Base-by-base conservation (phyloP, 2,329 filamentous ascomycete species). In the Penicillium sp. region DNA sequence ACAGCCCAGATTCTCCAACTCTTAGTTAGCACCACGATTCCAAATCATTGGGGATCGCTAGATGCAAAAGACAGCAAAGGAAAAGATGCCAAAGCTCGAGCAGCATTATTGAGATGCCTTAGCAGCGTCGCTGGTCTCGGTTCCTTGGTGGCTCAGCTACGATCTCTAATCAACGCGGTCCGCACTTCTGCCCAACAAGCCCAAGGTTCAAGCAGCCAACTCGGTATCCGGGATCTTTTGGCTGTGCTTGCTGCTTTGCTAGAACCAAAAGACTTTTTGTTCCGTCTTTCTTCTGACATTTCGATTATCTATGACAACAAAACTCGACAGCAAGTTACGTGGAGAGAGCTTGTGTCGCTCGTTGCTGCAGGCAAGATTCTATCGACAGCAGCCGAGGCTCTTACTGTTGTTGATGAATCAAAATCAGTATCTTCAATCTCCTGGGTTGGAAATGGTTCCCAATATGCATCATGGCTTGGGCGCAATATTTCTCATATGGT, bases 31-130 rank as follows among this genome's bases (percentile, higher is more conserved):
- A 84, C 87, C 33, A 92, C 89, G 27, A 79, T 91, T 8, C 89
- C 90, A 1, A 90, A 93, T 69, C 96, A 93, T 74, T 97, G 94
- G 93, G 70, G 80, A 3, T 68, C 85, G 9, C 69, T 93, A 17
- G 75, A 79, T 38, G 58, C 66, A 39, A 62, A 62, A 47, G 59
- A 53, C 17, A 65, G 55, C 45, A 60, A 53, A 33, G 21, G 52
- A 15, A 65, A 61, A 49, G 57, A 48, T 55, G 45, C 29, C 55
- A 67, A 59, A 58, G 33, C 29, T 47, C 61, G 41, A 44, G 73
- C 83, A 2, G 75, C 69, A 7, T 58, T 97, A 17, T 65, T 90
- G 1, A 73, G 76, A 58, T 90, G 87, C 68, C 77, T 99, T 6
- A 82, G 82, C 56, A 96, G 87, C 68, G 79, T 94, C 17, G 82